A percentile compares a stretch with the other conserved stretches of the same genome.
Evolutionary conservation across 2,329 filamentous ascomycete genomes (phyloP).

Genomic region (Alternaria postmessia): DNA sequence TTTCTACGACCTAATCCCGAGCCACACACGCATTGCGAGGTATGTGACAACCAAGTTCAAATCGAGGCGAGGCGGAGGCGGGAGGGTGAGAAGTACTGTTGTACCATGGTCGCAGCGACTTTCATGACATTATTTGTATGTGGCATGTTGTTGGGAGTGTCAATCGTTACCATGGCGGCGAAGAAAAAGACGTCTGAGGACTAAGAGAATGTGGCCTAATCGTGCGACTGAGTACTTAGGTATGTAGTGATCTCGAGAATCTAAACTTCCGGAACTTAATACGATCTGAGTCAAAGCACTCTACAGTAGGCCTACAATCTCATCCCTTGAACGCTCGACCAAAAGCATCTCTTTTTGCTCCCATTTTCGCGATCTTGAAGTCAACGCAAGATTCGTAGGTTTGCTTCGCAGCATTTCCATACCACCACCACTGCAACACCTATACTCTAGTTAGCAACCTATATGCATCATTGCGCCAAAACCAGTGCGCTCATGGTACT

Average conservation of each 20-base stretch:
- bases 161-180: conserved; percentile 13
- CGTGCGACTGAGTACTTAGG: not conserved
- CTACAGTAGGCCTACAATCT: not conserved
- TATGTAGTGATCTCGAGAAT: not conserved
- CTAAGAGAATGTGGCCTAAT: not conserved
- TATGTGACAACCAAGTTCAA: conserved; percentile 35
- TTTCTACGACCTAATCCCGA: conserved; percentile 31
- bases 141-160: conserved; percentile 31
- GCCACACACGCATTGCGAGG: conserved; percentile 37
- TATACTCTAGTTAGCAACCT: conserved; percentile 2
- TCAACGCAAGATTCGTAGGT: conserved; percentile 70
- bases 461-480: not conserved
- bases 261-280: not conserved
- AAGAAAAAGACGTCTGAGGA: not conserved
- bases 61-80: conserved; percentile 25
- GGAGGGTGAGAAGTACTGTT: conserved; percentile 33
- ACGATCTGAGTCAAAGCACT: not conserved
- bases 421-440: conserved; percentile 70
- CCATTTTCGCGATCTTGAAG: conserved; percentile 53
- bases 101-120: conserved; percentile 32
- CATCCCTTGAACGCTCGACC: conserved; percentile 12
- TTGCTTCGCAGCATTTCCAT: conserved; percentile 62
- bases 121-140: conserved; percentile 28
- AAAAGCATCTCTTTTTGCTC: not conserved
- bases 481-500: conserved; percentile 7